phyloP scores from a whole-genome alignment of 2,329 filamentous ascomycete species.

The Lecanicillium sp. region DNA sequence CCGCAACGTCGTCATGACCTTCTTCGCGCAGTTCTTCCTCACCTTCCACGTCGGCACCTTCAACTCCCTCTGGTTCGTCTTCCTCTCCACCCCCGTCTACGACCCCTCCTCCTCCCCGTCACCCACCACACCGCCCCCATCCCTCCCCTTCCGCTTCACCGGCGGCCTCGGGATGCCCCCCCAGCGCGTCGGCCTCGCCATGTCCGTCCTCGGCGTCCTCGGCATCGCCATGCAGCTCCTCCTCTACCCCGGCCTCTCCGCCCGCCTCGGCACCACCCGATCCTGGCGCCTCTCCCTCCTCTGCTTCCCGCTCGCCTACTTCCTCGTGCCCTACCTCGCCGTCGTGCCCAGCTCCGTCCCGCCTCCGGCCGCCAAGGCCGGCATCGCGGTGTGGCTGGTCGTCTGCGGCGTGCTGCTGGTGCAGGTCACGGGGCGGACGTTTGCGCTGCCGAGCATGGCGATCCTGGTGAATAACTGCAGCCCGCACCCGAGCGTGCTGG shows the following conservation, averaged over 20 bases:
- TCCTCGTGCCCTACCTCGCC: conserved; percentile 63
- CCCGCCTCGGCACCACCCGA: conserved; percentile 59
- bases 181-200: conserved; percentile 66
- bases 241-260: conserved; percentile 63
- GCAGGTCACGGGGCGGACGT: conserved; percentile 63
- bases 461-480: conserved; percentile 44
- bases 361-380: conserved; percentile 46
- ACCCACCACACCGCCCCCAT: conserved; percentile 15
- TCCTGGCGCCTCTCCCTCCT: conserved; percentile 64
- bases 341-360: conserved; percentile 53
- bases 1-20: conserved; percentile 45
- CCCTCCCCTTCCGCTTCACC: conserved; percentile 57
- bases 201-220: conserved; percentile 68
- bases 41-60: conserved; percentile 71
- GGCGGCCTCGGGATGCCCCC: conserved; percentile 72
- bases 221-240: conserved; percentile 60
- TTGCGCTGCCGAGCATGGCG: conserved; percentile 43
- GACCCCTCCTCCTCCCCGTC: conserved; percentile 31
- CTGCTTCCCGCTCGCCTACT: conserved; percentile 65
- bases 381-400: conserved; percentile 55
- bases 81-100: conserved; percentile 65
- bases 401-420: conserved; percentile 57
- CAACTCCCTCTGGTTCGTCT: conserved; percentile 70
- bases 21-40: conserved; percentile 63
- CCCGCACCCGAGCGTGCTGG: conserved; percentile 41